Percentiles rank a stretch among this genome's conserved stretches.
These are phyloP conservation scores for Candida ortonii DNA, from an alignment of 805 yeast genomes.

Conservation along the genomic window DNA sequence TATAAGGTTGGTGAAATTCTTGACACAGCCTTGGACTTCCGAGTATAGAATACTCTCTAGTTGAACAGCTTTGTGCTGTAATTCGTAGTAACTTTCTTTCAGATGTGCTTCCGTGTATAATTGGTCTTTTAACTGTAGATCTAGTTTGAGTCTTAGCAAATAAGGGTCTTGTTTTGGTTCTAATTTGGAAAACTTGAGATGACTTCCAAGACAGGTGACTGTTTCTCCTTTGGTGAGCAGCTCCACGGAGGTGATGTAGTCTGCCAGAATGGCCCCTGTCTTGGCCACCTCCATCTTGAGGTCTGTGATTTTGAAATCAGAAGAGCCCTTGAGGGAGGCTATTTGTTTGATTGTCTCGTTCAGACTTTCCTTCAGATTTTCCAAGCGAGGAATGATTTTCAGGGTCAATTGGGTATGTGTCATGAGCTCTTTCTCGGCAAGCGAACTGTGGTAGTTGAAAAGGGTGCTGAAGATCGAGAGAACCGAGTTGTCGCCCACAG, in stretches of 20 bases:
- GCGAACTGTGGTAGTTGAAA: slow-evolving; percentile 29
- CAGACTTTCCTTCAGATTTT: slow-evolving; percentile 52
- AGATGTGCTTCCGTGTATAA: slow-evolving; percentile 60
- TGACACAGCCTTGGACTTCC: slow-evolving; percentile 58
- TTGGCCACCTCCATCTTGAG: slow-evolving; percentile 58
- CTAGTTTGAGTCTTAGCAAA: slow-evolving; percentile 56
- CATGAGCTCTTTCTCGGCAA: slow-evolving; percentile 44
- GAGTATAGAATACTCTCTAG: slow-evolving; percentile 60
- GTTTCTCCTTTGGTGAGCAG: slow-evolving; percentile 37
- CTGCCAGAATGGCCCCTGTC: slow-evolving; percentile 55
- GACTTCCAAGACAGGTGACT: slow-evolving; percentile 31
- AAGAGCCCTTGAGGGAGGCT: slow-evolving; percentile 43
- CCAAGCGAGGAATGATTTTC: slow-evolving; percentile 51
- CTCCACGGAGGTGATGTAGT: slow-evolving; percentile 44
- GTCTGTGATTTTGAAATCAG: slow-evolving; percentile 56
- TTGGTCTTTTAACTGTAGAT: slow-evolving; percentile 64
- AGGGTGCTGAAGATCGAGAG: slow-evolving; percentile 33
- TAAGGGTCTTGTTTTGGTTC: slow-evolving; percentile 54
- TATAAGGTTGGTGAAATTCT: slow-evolving; percentile 48
- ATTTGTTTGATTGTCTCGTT: slow-evolving; percentile 54
- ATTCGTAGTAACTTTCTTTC: slow-evolving; percentile 61
- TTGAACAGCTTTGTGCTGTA: slow-evolving; percentile 64
- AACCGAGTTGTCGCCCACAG: slow-evolving; percentile 38
- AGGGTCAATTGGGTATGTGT: slow-evolving; percentile 50
- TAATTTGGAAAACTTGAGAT: slow-evolving; percentile 22